These are phyloP conservation scores for Tylopilus felleus DNA, from an alignment of 768 basidiomycete genomes.

Conservation along the genomic window DNA sequence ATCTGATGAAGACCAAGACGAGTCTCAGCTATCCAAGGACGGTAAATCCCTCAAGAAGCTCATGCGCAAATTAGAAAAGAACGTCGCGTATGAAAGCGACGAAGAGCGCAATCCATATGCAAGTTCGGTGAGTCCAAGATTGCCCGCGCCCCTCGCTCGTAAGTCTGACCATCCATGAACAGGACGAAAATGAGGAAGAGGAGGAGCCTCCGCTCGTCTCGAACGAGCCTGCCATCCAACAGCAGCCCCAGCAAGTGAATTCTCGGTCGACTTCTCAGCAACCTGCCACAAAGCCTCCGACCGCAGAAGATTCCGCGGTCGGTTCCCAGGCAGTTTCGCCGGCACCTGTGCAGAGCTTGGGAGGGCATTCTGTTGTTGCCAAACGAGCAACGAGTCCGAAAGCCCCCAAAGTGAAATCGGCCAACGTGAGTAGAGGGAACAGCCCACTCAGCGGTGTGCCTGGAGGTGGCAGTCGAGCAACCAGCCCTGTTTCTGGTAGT, in stretches of 20 bases:
- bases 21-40: slow-evolving; percentile 58
- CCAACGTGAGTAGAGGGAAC: slow-evolving; percentile 47
- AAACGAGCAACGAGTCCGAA: slow-evolving; percentile 86
- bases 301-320: slow-evolving; percentile 22
- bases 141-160: neutral
- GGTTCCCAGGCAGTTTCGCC: slow-evolving; percentile 58
- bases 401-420: slow-evolving; percentile 53
- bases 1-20: slow-evolving; percentile 70
- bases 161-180: slow-evolving; percentile 1
- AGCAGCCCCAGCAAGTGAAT: slow-evolving; percentile 41
- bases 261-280: slow-evolving; percentile 44
- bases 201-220: slow-evolving; percentile 50
- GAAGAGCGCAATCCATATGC: slow-evolving; percentile 81
- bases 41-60: slow-evolving; percentile 84
- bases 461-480: slow-evolving; percentile 47
- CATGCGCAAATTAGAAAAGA: slow-evolving; percentile 80
- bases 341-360: slow-evolving; percentile 48
- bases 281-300: slow-evolving; percentile 32
- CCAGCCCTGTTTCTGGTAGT: slow-evolving; percentile 40
- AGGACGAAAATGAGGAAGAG: slow-evolving; percentile 75
- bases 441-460: slow-evolving; percentile 48
- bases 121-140: slow-evolving; percentile 53
- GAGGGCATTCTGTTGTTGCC: slow-evolving; percentile 77
- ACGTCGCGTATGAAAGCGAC: slow-evolving; percentile 76
- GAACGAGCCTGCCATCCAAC: slow-evolving; percentile 43